Evolutionary conservation across 768 basidiomycete species (phyloP).

Genomic region (Boletus coccyginus): DNA sequence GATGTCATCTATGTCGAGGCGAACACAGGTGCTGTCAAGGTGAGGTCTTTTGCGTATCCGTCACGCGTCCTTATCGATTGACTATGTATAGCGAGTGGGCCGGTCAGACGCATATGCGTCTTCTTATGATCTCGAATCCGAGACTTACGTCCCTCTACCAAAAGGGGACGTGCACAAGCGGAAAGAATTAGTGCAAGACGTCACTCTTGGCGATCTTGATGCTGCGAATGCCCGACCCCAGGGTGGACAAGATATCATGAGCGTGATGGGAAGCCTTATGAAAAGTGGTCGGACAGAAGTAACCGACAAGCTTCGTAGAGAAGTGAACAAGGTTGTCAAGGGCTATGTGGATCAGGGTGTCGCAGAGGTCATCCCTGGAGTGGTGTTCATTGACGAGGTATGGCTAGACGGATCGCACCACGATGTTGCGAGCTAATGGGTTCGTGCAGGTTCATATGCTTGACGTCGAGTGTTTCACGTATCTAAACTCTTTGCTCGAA

Average conservation of each 20-base stretch:
- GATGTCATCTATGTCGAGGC: constrained; percentile 96
- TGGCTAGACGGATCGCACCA: constrained; percentile 17
- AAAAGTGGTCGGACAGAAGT: constrained; percentile 94
- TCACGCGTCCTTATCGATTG: not conserved
- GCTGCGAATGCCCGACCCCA: constrained; percentile 95
- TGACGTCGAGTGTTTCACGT: constrained; percentile 99
- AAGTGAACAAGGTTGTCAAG: constrained; percentile 98
- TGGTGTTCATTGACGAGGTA: constrained; percentile 98
- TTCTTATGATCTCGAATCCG: constrained; percentile 96
- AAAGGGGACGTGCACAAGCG: constrained; percentile 96
- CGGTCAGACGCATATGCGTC: constrained; percentile 97
- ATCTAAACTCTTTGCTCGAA: constrained; percentile 93
- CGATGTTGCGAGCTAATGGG: constrained; percentile 1
- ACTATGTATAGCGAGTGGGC: constrained; percentile 72
- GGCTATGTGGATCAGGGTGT: constrained; percentile 98
- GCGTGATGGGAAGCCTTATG: constrained; percentile 90
- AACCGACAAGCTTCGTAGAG: constrained; percentile 91
- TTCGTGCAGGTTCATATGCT: constrained; percentile 90
- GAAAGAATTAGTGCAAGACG: constrained; percentile 93
- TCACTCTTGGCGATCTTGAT: constrained; percentile 92
- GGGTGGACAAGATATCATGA: constrained; percentile 98
- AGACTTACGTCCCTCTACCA: constrained; percentile 96
- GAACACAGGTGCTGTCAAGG: constrained; percentile 94
- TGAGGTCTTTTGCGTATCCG: constrained; percentile 30
- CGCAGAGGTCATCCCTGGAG: constrained; percentile 96